Base-by-base conservation (phyloP, 345 rosid genomes). In the Bretschneidera sinensis region DNA sequence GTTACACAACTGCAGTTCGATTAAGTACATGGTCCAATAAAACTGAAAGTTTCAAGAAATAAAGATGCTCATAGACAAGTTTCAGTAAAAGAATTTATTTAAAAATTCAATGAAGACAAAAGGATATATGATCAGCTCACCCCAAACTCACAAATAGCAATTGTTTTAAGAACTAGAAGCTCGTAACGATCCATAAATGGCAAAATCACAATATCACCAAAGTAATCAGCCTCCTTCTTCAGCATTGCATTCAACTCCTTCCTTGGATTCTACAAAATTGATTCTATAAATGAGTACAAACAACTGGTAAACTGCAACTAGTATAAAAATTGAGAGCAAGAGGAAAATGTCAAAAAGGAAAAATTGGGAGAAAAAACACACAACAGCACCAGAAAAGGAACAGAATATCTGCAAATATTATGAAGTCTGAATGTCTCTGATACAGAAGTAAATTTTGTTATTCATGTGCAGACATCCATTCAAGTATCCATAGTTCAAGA, bases 181-280 rank as follows among this genome's bases (percentile, higher is more conserved):
- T 94, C 99, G 47, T 94, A 88, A 35, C 85, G 97, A 74, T 94
- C 99, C 96, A 94, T 90, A 75, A 94, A 94, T 31, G 96, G 97
- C 55, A 90, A 78, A 65, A 90, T 83, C 63, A 94, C 84, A 75
- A 83, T 76, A 65, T 94, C 99, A 60, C 97, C 89, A 74, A 94
- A 94, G 74, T 83, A 94, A 21, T 81, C 83, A 62, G 99, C 99
- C 76, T 94, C 99, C 73, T 80, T 85, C 81, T 88, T 90, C 75
- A 94, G 78, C 76, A 83, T 75, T 55, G 81, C 88, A 82, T 94
- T 94, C 67, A 90, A 91, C 86, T 90, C 92, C 79, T 88, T 88
- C 77, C 97, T 85, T 50, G 92, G 82, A 66, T 82, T 86, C 96
- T 94, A 73, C 68, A n/a, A 79, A 48, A 48, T 63, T 39, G 17